Base-by-base conservation (phyloP, 1,139 yeast genomes). In the Pneumocystis canis region DNA sequence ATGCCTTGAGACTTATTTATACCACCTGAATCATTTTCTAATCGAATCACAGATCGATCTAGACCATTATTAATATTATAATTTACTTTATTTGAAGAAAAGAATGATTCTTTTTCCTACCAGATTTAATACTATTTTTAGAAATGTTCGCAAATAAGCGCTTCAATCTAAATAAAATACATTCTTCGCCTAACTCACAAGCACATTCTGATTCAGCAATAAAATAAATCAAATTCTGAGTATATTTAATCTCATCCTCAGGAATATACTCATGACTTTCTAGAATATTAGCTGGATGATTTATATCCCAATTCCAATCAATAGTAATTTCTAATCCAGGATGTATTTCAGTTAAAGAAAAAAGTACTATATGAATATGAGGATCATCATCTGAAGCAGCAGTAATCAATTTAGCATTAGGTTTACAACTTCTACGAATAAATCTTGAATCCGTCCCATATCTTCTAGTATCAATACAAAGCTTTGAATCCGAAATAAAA, bases 261-360 rank as follows among this genome's bases (percentile, higher is more conserved):
- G 60, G 37, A 20, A 57, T 60, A n/a, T 59, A 61, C 14, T 61
- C 41, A 20, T 33, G 41, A 30, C n/a, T 30, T 39, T 54, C 58
- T 31, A 87, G 73, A 67, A 78, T 79, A 64, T 76, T 75, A 53
- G 88, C 86, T 1, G 97, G 96, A 71, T 89, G 96, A 14, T 74
- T 69, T 4, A 74, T 71, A 71, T 89, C 96, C 96, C 96, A 90
- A 67, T 85, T 88, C 97, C 97, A 90, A 1, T 82, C 82, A 31
- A 88, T 74, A 0, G 94, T 80, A 47, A 90, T 74, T 72, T 90
- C 97, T 56, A 82, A 79, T 56, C 84, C 89, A 16, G 76, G 69
- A 62, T 77, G 76, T 30, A 90, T 81, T 2, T 81, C 80, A 62
- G 78, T 80, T 1, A 80, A 72, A 0, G 96, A 82, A 58, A 78